Base-by-base conservation (phyloP, 2,329 filamentous ascomycete genomes). In the Cercospora brassicicola region DNA sequence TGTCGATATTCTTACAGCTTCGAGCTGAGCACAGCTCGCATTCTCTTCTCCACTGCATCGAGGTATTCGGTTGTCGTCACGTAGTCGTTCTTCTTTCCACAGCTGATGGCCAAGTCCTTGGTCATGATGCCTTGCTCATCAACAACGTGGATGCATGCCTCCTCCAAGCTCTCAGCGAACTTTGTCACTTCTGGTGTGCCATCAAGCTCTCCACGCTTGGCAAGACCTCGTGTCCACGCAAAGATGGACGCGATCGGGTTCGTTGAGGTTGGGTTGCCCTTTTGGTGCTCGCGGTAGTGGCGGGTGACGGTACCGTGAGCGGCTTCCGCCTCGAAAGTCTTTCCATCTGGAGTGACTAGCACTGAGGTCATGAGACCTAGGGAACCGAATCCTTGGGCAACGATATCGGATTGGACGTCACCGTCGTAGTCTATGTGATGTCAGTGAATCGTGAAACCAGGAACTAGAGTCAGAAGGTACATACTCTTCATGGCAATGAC, bases 191-290 rank as follows among this genome's bases (percentile, higher is more conserved):
- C 94, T 31, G 94, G 94, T n/a, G 93, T 97, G 63, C 88, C 84
- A 82, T 99, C 95, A 73, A 99, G 89, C 84, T 92, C 91, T 76
- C 95, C 95, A 76, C 95, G 92, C 87, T 97, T 95, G 75, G 92
- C 84, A 59, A 99, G 88, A 77, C 95, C 95, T 68, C 95, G 91
- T 69, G 95, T 98, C 95, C 95, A 99, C 77, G 95, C 95, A 81
- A 98, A 99, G 85, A 99, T 98, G 80, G 93, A 96, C 71, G 95
- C 95, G 77, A 98, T 98, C 69, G 95, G 95, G 89, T 99, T 98
- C 74, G 95, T 99, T 55, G 93, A 97, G 66, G 95, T 99, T 84
- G 97, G 93, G 76, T 90, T 90, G 80, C 95, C 95, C 87, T 97
- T 97, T 84, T 98, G 95, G 87, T 98, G 92, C 86, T 98, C 94